Percentiles rank a stretch among this genome's conserved stretches.
phyloP scores from a whole-genome alignment of 768 basidiomycete genomes.

The Boletus subcaerulescens region DNA sequence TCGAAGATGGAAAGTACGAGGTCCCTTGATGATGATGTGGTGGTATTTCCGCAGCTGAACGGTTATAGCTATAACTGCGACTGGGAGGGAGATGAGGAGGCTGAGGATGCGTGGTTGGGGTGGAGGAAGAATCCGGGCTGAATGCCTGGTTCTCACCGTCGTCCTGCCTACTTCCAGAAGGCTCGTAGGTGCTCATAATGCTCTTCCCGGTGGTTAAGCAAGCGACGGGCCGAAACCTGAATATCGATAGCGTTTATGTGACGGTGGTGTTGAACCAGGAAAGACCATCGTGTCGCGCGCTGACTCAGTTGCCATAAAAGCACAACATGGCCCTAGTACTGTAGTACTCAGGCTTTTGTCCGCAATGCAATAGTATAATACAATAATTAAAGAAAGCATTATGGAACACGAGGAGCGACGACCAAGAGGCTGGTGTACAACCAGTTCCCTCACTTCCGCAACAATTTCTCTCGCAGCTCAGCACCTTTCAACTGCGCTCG shows the following conservation, averaged over 20 bases:
- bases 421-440: conserved; percentile 6
- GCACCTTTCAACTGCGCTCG: conserved; percentile 81
- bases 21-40: conserved; percentile 64
- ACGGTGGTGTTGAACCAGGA: neutral
- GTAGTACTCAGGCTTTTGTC: too few relatives aligned
- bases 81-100: conserved; percentile 39
- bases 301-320: conserved; percentile 1
- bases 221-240: neutral
- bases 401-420: conserved; percentile 7
- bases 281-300: neutral
- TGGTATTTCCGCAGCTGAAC: conserved; percentile 57
- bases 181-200: conserved; percentile 12
- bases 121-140: conserved; percentile 41
- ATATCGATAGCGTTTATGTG: neutral
- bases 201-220: neutral
- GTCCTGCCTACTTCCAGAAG: conserved; percentile 20
- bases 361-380: neutral
- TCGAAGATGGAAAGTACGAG: conserved; percentile 53
- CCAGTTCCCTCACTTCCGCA: conserved; percentile 48
- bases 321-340: too few relatives aligned
- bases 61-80: conserved; percentile 54
- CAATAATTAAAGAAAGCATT: conserved; percentile 10
- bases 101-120: conserved; percentile 30
- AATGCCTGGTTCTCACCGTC: conserved; percentile 34
- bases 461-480: conserved; percentile 76